phyloP scores from a whole-genome alignment of 1,139 yeast genomes.

The Yamadazyma oceani region DNA sequence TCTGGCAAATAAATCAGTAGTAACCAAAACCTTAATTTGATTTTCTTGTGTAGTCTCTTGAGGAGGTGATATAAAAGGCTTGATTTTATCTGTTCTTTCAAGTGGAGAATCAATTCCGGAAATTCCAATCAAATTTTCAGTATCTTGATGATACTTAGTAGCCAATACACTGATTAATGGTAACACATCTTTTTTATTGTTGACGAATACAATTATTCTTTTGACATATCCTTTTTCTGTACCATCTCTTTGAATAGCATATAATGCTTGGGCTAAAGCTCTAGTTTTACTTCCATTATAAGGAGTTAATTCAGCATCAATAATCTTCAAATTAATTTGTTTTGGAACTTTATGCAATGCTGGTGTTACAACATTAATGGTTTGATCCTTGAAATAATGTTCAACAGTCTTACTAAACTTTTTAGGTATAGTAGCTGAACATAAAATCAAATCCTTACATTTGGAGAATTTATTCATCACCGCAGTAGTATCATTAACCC shows the following conservation, averaged over 20 bases:
- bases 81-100: constrained; percentile 56
- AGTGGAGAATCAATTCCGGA: constrained; percentile 63
- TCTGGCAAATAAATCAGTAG: constrained; percentile 89
- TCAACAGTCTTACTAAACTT: constrained; percentile 66
- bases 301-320: constrained; percentile 75
- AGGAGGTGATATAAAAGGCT: constrained; percentile 59
- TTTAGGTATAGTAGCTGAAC: constrained; percentile 89
- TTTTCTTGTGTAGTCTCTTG: constrained; percentile 39
- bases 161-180: constrained; percentile 56
- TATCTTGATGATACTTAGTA: constrained; percentile 53
- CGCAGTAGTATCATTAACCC: constrained; percentile 65
- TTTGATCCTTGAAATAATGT: constrained; percentile 61
- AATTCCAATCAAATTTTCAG: constrained; percentile 51
- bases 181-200: constrained; percentile 64
- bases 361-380: constrained; percentile 70
- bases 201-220: constrained; percentile 84
- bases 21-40: constrained; percentile 62
- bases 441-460: constrained; percentile 65
- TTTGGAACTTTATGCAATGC: constrained; percentile 80
- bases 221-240: constrained; percentile 77
- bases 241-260: constrained; percentile 82
- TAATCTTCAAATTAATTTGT: constrained; percentile 65
- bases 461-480: constrained; percentile 54
- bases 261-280: constrained; percentile 84
- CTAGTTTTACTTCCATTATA: constrained; percentile 80